Base-by-base conservation (phyloP, 2,329 filamentous ascomycete species). In the Scytalidium lignicola region DNA sequence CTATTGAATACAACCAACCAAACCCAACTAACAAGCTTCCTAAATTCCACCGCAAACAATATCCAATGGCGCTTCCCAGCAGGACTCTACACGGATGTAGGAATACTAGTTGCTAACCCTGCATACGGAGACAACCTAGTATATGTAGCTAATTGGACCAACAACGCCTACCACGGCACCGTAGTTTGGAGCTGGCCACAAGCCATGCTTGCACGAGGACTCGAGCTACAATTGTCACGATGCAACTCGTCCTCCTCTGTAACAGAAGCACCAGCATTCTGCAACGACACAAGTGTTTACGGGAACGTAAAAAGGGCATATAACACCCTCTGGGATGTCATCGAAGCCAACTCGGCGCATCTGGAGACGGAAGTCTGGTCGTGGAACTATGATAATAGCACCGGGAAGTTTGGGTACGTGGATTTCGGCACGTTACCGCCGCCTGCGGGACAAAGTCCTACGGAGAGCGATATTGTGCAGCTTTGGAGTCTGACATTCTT, bases 131-230 rank as follows among this genome's bases (percentile, higher is more conserved):
- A 65, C 0, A 66, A 74, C 13, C 63, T 70, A 0, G 67, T 69
- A 2, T 74, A 79, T 45, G 70, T 73, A 0, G 65, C 62, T 0
- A 76, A 76, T 46, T 85, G 76, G 53, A 78, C 77, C 1, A 78
- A 73, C n/a, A 68, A 69, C 2, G 78, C 75, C 0, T 86, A 82
- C 55, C 81, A 85, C 49, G 82, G 80, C 0, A 82, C 81, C 0
- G 81, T 86, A 0, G 70, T 86, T 1, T 85, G 80, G 82, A 74
- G 73, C 41, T 86, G 80, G 80, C 81, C 79, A 48, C 66, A 85
- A 3, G 74, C 80, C 0, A 82, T 85, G 74, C 82, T 85, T 76
- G 81, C 77, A 0, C 73, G 73, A 9, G 82, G 82, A 0, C 62
- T 86, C 0, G 74, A 81, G 49, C 63, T 71, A 2, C 82, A 85